These are phyloP conservation scores for Stereum hirsutum DNA, from an alignment of 1,284 basidiomycete genomes.

Conservation along the genomic window DNA sequence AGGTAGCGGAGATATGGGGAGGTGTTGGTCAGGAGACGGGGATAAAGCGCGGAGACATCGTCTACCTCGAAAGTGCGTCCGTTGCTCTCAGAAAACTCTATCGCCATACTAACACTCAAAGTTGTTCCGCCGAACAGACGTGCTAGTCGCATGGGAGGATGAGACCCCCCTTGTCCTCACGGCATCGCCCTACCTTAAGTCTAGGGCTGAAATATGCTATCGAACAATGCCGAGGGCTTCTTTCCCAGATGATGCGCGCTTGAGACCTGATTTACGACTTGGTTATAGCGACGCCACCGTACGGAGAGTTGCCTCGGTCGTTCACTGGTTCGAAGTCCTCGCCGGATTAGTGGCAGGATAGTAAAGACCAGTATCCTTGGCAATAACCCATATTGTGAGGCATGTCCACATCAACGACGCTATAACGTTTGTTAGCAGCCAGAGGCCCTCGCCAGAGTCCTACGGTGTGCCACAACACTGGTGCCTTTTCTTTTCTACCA, in stretches of 20 bases:
- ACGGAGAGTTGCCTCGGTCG: conserved; percentile 54
- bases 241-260: conserved; percentile 39
- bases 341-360: conserved; percentile 47
- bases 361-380: too few relatives aligned
- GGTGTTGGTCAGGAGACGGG: conserved; percentile 26
- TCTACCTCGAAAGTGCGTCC: conserved; percentile 53
- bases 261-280: conserved; percentile 64
- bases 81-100: background rate
- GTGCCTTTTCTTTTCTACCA: too few relatives aligned
- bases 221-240: conserved; percentile 56
- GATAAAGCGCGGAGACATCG: conserved; percentile 59
- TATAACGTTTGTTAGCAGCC: too few relatives aligned
- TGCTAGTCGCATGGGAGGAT: conserved; percentile 35
- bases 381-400: conserved; percentile 1
- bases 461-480: too few relatives aligned
- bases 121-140: conserved; percentile 27
- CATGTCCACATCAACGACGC: too few relatives aligned
- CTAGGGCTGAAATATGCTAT: conserved; percentile 59
- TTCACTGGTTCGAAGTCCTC: conserved; percentile 60
- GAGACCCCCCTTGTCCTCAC: conserved; percentile 36
- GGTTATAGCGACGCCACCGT: conserved; percentile 60
- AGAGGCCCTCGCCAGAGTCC: too few relatives aligned
- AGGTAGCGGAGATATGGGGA: conserved; percentile 63
- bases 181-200: conserved; percentile 55
- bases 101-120: conserved; percentile 1